Conservation (phyloP, 2,329 filamentous ascomycete species). For the Chalara sp. region DNA sequence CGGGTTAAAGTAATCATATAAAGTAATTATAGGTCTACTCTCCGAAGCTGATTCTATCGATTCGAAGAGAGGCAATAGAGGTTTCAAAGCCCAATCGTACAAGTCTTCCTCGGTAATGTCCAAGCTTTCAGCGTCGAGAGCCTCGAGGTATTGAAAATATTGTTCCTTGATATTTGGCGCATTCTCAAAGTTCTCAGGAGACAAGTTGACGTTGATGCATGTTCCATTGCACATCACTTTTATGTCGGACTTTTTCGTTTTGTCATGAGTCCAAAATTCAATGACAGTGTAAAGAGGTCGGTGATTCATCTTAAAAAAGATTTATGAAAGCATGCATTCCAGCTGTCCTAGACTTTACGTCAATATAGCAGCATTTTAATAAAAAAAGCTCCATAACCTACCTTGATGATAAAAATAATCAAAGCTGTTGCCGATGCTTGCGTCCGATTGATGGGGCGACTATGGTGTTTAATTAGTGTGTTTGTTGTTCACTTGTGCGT, state of each 20-base stretch:
- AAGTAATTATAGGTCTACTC: slow-evolving; percentile 8
- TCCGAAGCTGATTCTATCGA: slow-evolving; percentile 9
- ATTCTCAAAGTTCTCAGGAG: slow-evolving; percentile 8
- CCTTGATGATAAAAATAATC: no score
- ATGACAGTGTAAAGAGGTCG: no score
- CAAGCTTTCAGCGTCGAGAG: slow-evolving; percentile 5
- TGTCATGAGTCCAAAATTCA: no score
- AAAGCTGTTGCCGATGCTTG: no score
- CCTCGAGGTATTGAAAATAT: slow-evolving; percentile 11
- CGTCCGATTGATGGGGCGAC: no score
- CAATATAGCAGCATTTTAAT: no score
- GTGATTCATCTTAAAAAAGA: no score
- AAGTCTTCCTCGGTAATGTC: slow-evolving; percentile 10
- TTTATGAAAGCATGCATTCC: no score
- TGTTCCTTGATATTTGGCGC: slow-evolving; percentile 9
- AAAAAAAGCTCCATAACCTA: no score
- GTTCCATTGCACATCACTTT: slow-evolving; percentile 10
- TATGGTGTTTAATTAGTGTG: no score
- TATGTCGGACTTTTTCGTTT: slow-evolving; percentile 9
- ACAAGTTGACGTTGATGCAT: slow-evolving; percentile 13
- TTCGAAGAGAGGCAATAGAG: slow-evolving; percentile 10
- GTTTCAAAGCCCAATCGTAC: slow-evolving; percentile 13
- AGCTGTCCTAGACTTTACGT: no score
- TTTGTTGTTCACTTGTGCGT: no score
- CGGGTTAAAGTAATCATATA: slow-evolving; percentile 12